Evolutionary conservation across 805 yeast species (phyloP), one percentile per base, ranked within the genome.

Genomic region (Candida sakaeoensis): DNA sequence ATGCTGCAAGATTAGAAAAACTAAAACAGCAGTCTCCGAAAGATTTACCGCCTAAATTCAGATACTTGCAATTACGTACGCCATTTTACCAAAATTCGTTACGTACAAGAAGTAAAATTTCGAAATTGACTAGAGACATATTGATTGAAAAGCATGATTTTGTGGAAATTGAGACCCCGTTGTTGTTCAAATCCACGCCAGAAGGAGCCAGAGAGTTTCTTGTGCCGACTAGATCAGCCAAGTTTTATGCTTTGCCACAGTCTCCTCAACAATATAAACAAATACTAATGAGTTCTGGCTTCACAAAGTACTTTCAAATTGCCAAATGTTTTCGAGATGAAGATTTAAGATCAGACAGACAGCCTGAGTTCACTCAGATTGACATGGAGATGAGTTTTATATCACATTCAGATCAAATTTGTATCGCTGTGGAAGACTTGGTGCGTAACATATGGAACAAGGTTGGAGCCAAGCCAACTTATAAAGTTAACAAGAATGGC

Each of bases 231-330:
- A 72, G 98, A 48, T 64, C 74, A 12, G 63, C 68, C 19, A 54
- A 61, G 14, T 84, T 85, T 59, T 93, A 91, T 58, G 97, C 99
- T 0, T 68, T 93, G 21, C 97, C 98, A 0, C 99, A 93, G 59
- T 87, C 96, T 12, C 99, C 99, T 0, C 99, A 93, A 57, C 99
- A 93, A 57, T 93, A 91, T 57, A 93, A 93, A 56, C 99, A 93
- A 61, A 68, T 93, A 29, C 66, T 93, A 24, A 93, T 93, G 89
- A 95, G 97, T 1, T 82, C 95, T 29, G 99, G 99, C 1, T 78
- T 93, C 28, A 74, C 83, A 37, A 72, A 78, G 36, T 93, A 93
- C 60, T 93, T 78, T 60, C 99, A 93, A 62, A 68, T 93, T 28
- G 98, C 99, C 3, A 81, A 78, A 53, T 93, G 99, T 58, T 93